These are phyloP conservation scores for Mycena pura DNA, from an alignment of 768 basidiomycete genomes.

Conservation along the genomic window DNA sequence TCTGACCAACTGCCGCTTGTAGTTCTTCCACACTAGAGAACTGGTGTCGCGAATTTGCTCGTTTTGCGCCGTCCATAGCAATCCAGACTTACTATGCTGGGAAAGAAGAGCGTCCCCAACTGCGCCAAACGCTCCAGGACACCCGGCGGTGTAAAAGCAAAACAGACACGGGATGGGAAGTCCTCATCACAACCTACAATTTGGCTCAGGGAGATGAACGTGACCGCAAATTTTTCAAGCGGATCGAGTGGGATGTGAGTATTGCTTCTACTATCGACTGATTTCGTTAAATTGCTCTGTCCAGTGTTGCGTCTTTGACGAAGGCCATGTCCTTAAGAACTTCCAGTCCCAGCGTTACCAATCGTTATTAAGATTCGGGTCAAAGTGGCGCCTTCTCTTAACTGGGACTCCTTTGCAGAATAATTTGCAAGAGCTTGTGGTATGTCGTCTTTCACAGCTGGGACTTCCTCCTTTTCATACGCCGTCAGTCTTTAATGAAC, in stretches of 20 bases:
- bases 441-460: constrained; percentile 50
- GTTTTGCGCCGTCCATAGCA: constrained; percentile 85
- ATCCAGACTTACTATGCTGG: constrained; percentile 94
- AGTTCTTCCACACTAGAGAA: constrained; percentile 98
- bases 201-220: constrained; percentile 88
- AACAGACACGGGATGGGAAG: constrained; percentile 79
- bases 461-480: no score
- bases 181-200: constrained; percentile 95
- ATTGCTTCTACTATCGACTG: neutral
- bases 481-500: constrained; percentile 87
- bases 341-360: constrained; percentile 97
- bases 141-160: constrained; percentile 56
- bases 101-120: constrained; percentile 80
- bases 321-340: constrained; percentile 97
- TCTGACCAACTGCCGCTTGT: constrained; percentile 8
- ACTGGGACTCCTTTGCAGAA: constrained; percentile 97
- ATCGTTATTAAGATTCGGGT: constrained; percentile 82
- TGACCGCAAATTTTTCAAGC: constrained; percentile 93
- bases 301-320: constrained; percentile 94
- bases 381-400: constrained; percentile 88
- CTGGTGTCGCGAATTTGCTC: constrained; percentile 96
- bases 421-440: constrained; percentile 88
- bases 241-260: constrained; percentile 91
- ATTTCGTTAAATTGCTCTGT: neutral
- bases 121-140: constrained; percentile 76